Evolutionary conservation across 257 asterid genomes (phyloP).

Genomic region (Lithospermum erythrorhizon): DNA sequence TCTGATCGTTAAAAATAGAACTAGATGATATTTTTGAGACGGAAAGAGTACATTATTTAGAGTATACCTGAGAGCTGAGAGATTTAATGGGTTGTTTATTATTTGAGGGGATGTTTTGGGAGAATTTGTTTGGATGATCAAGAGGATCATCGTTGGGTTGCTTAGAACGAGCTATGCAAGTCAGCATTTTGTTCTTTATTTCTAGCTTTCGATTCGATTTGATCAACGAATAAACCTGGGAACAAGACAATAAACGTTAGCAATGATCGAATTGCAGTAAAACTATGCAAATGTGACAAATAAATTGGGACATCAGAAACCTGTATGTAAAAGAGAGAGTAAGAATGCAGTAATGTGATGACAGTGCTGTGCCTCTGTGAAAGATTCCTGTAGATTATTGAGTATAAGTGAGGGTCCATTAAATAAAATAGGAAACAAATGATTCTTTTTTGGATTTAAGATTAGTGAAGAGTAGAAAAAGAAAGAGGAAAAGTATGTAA

Average conservation of each 20-base stretch:
- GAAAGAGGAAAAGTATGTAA: too few relatives aligned
- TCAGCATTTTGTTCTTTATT: conserved; percentile 42
- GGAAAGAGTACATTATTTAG: neutral
- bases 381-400: conserved; percentile 1
- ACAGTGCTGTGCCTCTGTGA: neutral
- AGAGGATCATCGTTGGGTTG: conserved; percentile 41
- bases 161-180: conserved; percentile 91
- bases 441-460: too few relatives aligned
- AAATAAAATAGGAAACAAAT: neutral
- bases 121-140: conserved; percentile 26
- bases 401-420: neutral
- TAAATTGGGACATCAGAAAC: too few relatives aligned
- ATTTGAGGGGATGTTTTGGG: conserved; percentile 26
- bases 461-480: too few relatives aligned
- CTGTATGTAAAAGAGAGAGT: neutral
- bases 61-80: conserved; percentile 67
- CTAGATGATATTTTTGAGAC: too few relatives aligned
- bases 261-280: too few relatives aligned
- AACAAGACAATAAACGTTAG: too few relatives aligned
- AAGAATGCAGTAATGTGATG: neutral
- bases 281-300: too few relatives aligned
- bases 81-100: conserved; percentile 49
- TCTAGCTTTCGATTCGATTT: neutral
- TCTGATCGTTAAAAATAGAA: too few relatives aligned
- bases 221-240: too few relatives aligned